These are phyloP conservation scores for Raffaelea albimanens DNA, from an alignment of 2,329 filamentous ascomycete genomes.

Conservation along the genomic window DNA sequence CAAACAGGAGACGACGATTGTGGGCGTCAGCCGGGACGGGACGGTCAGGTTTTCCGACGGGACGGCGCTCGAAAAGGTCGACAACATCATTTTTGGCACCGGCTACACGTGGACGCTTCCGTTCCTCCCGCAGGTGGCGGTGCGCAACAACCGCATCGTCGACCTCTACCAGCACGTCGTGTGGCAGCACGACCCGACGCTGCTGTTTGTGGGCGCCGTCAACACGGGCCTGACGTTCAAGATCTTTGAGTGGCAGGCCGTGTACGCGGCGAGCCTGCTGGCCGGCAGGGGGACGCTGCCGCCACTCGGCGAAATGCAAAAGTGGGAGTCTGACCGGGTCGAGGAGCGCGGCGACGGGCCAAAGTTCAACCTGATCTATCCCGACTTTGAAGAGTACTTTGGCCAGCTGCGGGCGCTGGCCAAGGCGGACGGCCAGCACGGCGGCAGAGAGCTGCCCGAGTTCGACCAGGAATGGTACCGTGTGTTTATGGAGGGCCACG, in stretches of 20 bases:
- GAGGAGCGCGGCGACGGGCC: slow-evolving; percentile 43
- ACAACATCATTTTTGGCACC: slow-evolving; percentile 57
- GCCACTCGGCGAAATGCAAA: slow-evolving; percentile 29
- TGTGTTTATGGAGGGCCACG: slow-evolving; percentile 8
- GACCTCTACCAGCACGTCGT: slow-evolving; percentile 50
- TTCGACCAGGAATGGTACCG: slow-evolving; percentile 7
- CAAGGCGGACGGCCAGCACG: slow-evolving; percentile 23
- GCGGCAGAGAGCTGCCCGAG: slow-evolving; percentile 4
- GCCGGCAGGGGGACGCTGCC: slow-evolving; percentile 45
- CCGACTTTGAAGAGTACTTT: slow-evolving; percentile 57
- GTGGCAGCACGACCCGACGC: slow-evolving; percentile 40
- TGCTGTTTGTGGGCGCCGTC: slow-evolving; percentile 51
- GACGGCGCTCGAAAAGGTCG: slow-evolving; percentile 39
- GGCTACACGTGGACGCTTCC: slow-evolving; percentile 57
- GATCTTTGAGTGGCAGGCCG: slow-evolving; percentile 60
- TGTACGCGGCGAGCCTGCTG: slow-evolving; percentile 48
- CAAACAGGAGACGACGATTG: slow-evolving; percentile 9
- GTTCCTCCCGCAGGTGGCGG: slow-evolving; percentile 42
- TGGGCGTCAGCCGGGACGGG: slow-evolving; percentile 24
- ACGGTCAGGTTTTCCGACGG: slow-evolving; percentile 50
- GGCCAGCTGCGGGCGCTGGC: slow-evolving; percentile 42
- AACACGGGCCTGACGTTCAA: slow-evolving; percentile 54
- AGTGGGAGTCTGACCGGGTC: slow-evolving; percentile 50
- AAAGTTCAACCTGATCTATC: slow-evolving; percentile 46
- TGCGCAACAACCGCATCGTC: slow-evolving; percentile 45